Percentiles rank a stretch among this genome's conserved stretches.
Evolutionary conservation across 352 stramenopile species (phyloP).

Genomic region (Pythium sp.): DNA sequence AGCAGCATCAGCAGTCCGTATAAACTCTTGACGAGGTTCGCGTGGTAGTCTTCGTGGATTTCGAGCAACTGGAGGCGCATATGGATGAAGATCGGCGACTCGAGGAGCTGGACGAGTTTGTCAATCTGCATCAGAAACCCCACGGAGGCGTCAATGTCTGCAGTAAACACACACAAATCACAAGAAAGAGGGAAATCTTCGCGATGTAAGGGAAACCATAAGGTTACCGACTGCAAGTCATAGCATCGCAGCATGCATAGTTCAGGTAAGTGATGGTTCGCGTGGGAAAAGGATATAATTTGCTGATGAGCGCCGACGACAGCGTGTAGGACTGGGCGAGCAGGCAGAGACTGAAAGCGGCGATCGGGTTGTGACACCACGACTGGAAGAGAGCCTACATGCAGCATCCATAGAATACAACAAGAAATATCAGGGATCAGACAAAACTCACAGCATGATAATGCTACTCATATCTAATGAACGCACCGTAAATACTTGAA

Average conservation of each 20-base stretch:
- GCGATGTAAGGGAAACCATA: conserved; percentile 37
- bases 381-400: conserved; percentile 79
- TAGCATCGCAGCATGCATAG: neutral
- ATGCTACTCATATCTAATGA: neutral
- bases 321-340: conserved; percentile 98
- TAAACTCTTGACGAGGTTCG: conserved; percentile 95
- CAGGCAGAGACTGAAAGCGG: conserved; percentile 97
- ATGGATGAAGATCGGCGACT: conserved; percentile 99
- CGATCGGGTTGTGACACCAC: conserved; percentile 98
- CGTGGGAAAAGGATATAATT: conserved; percentile 85
- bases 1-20: conserved; percentile 98
- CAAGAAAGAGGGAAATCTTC: conserved; percentile 3
- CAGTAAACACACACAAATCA: conserved; percentile 40
- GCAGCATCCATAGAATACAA: conserved; percentile 8
- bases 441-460: neutral
- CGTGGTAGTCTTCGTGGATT: conserved; percentile 93
- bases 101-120: conserved; percentile 99
- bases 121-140: conserved; percentile 99
- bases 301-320: conserved; percentile 93
- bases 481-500: conserved; percentile 76
- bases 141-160: conserved; percentile 96
- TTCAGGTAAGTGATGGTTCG: neutral
- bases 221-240: neutral
- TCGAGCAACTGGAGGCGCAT: conserved; percentile 98
- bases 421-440: neutral